Percentiles rank a stretch among this genome's conserved stretches.
Conservation (phyloP, 331 rosid genomes). For the Malus hybrid region DNA sequence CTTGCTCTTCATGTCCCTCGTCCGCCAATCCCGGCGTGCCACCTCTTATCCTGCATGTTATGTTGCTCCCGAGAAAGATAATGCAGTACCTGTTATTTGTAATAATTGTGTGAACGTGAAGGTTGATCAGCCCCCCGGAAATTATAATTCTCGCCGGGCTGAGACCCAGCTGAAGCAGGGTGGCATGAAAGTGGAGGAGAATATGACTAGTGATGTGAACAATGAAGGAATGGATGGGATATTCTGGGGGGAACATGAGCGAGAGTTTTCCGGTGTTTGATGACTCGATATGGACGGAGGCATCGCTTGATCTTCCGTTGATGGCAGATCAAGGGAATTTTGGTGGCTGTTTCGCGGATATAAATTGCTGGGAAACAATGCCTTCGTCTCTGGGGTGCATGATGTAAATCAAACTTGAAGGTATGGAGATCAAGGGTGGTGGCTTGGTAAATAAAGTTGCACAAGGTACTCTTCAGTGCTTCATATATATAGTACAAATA, state of each 20-base stretch:
- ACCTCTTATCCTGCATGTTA: neutral
- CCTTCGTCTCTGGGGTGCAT: conserved; percentile 48
- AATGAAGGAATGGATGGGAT: conserved; percentile 1
- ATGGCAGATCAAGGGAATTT: conserved; percentile 20
- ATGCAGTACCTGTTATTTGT: neutral
- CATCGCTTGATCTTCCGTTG: conserved; percentile 50
- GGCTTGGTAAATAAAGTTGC: neutral
- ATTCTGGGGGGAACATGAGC: conserved; percentile 32
- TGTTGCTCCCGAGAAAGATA: neutral
- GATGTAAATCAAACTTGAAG: conserved; percentile 6
- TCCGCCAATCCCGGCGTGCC: neutral
- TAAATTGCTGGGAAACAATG: conserved; percentile 40
- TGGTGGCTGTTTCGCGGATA: conserved; percentile 24
- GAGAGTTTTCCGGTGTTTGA: conserved; percentile 29
- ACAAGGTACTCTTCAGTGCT: neutral
- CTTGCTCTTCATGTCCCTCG: neutral
- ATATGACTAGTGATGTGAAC: neutral
- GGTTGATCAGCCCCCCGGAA: neutral
- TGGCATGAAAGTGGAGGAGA: neutral
- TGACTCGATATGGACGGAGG: conserved; percentile 67
- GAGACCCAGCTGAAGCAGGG: neutral
- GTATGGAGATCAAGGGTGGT: too few relatives aligned
- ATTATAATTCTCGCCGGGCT: neutral
- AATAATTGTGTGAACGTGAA: neutral
- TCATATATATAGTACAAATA: neutral